These are phyloP conservation scores for Hericium rajendrae DNA, from an alignment of 768 basidiomycete species.

Conservation along the genomic window DNA sequence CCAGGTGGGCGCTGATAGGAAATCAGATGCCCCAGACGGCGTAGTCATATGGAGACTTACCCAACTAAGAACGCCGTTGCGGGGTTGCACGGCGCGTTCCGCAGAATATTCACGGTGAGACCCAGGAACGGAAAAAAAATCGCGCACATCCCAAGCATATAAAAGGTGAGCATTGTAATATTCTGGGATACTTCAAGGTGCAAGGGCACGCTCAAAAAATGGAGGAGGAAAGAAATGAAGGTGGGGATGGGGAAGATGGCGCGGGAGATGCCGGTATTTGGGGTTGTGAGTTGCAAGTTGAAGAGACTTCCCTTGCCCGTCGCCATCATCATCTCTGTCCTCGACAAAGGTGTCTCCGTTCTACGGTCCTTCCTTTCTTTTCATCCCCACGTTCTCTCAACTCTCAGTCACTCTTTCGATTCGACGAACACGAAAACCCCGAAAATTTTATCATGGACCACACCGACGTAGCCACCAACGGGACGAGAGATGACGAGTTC, in stretches of 20 bases:
- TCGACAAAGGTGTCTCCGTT: constrained; percentile 9
- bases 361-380: constrained; percentile 29
- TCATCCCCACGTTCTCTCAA: constrained; percentile 23
- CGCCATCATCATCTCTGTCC: constrained; percentile 20
- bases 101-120: no score
- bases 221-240: neutral
- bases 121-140: no score
- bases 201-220: neutral
- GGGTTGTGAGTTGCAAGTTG: constrained; percentile 20
- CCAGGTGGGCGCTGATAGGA: no score
- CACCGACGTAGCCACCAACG: constrained; percentile 18
- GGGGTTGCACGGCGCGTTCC: neutral
- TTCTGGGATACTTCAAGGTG: no score
- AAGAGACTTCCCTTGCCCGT: constrained; percentile 16
- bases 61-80: neutral
- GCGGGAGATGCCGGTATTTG: constrained; percentile 4
- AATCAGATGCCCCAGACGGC: no score
- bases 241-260: neutral
- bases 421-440: constrained; percentile 17
- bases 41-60: neutral
- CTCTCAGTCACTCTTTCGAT: constrained; percentile 28
- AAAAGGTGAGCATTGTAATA: no score
- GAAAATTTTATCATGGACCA: constrained; percentile 29
- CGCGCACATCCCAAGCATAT: no score
- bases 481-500: constrained; percentile 24